Percentiles rank a stretch among this genome's conserved stretches.
These are phyloP conservation scores for Termitomyces sp. DNA, from an alignment of 768 basidiomycete genomes.

Conservation along the genomic window DNA sequence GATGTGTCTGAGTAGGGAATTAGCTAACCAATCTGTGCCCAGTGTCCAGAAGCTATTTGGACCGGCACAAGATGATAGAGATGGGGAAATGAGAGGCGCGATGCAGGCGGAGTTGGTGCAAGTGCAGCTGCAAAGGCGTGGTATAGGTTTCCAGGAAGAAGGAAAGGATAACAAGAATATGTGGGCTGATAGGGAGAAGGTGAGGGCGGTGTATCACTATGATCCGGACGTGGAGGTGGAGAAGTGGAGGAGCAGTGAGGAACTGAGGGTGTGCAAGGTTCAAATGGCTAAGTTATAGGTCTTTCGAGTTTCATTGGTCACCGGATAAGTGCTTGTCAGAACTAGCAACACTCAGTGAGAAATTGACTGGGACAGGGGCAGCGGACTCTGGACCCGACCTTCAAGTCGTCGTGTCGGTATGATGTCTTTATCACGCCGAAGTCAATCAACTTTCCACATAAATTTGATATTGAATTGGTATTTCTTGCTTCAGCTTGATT, in stretches of 20 bases:
- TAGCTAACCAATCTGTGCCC: neutral
- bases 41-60: conserved; percentile 48
- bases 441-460: too few relatives aligned
- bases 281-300: conserved; percentile 1
- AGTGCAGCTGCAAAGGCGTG: neutral
- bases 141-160: neutral
- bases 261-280: neutral
- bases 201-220: conserved; percentile 40
- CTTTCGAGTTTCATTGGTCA: too few relatives aligned
- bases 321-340: too few relatives aligned
- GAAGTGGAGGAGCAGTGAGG: conserved; percentile 33
- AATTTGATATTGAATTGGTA: too few relatives aligned
- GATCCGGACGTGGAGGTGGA: conserved; percentile 50
- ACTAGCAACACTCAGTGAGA: too few relatives aligned
- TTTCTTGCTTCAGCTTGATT: too few relatives aligned
- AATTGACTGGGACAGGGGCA: too few relatives aligned
- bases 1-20: neutral
- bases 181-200: conserved; percentile 53
- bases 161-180: conserved; percentile 37
- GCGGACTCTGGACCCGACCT: too few relatives aligned
- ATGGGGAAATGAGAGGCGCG: conserved; percentile 42
- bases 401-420: too few relatives aligned
- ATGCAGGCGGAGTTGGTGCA: conserved; percentile 36
- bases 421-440: too few relatives aligned
- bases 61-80: conserved; percentile 46